A percentile compares a stretch with the other conserved stretches of the same genome.
Conservation (phyloP, 2,329 filamentous ascomycete species). For the Monosporascus sp. region DNA sequence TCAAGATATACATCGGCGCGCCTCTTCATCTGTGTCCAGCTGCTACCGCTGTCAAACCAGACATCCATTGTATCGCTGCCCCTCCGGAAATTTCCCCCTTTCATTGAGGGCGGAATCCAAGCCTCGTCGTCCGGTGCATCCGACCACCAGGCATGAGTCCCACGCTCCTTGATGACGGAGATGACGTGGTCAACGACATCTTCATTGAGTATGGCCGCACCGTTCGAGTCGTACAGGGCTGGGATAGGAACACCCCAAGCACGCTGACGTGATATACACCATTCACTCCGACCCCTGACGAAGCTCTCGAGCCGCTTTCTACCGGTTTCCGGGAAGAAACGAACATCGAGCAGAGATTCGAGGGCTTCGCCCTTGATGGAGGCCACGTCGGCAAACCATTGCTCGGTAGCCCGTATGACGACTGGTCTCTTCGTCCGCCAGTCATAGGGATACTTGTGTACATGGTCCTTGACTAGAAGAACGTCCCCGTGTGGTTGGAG, state of each 20-base stretch:
- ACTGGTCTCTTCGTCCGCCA: conserved; percentile 94
- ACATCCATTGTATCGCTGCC: conserved; percentile 98
- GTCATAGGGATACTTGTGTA: conserved; percentile 95
- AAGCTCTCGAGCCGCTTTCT: conserved; percentile 76
- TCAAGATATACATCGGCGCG: conserved; percentile 87
- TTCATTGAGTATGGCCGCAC: conserved; percentile 72
- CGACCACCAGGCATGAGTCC: conserved; percentile 93
- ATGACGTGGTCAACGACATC: conserved; percentile 83
- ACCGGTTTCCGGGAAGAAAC: conserved; percentile 73
- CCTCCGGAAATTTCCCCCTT: conserved; percentile 56
- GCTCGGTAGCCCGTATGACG: conserved; percentile 84
- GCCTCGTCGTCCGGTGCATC: conserved; percentile 68
- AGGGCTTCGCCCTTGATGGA: conserved; percentile 73
- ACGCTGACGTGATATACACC: conserved; percentile 95
- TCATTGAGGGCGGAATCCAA: conserved; percentile 68
- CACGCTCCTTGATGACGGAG: conserved; percentile 66
- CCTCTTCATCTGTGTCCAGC: conserved; percentile 62
- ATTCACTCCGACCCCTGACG: conserved; percentile 81
- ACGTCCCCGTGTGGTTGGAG: conserved; percentile 53
- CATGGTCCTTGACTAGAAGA: conserved; percentile 63
- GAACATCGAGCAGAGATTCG: conserved; percentile 62
- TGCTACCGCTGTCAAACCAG: conserved; percentile 97
- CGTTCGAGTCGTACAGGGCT: conserved; percentile 70
- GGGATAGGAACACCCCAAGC: conserved; percentile 97
- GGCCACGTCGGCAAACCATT: conserved; percentile 95